Evolutionary conservation across 2,329 filamentous ascomycete species (phyloP).

Genomic region (Claviceps monticola): DNA sequence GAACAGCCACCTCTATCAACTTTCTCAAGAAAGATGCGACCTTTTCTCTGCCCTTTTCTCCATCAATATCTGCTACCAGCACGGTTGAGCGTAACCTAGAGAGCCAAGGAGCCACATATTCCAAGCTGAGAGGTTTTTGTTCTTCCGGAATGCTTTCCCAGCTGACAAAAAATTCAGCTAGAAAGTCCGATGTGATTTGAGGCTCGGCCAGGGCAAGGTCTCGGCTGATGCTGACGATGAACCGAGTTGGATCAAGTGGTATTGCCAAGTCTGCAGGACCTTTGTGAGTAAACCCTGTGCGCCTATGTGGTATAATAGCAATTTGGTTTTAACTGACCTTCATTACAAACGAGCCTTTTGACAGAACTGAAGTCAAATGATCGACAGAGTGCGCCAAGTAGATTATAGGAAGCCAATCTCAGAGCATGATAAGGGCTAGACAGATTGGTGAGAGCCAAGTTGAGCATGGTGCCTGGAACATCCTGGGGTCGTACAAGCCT

Average conservation of each 20-base stretch:
- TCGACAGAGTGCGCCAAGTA: slow-evolving; percentile 51
- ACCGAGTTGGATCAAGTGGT: slow-evolving; percentile 47
- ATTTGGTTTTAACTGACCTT: slow-evolving; percentile 29
- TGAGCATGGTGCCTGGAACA: slow-evolving; percentile 54
- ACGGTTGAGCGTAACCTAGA: slow-evolving; percentile 45
- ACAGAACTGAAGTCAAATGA: slow-evolving; percentile 54
- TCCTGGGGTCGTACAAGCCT: slow-evolving; percentile 55
- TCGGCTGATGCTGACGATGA: slow-evolving; percentile 52
- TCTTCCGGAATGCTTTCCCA: slow-evolving; percentile 58
- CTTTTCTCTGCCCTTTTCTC: slow-evolving; percentile 53
- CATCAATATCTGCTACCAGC: slow-evolving; percentile 43
- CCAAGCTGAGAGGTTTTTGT: slow-evolving; percentile 51
- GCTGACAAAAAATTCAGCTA: slow-evolving; percentile 60
- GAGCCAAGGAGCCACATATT: slow-evolving; percentile 59
- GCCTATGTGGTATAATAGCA: no score
- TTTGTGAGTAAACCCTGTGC: neutral
- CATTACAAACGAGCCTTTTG: slow-evolving; percentile 46
- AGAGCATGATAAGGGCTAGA: slow-evolving; percentile 46
- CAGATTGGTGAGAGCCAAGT: slow-evolving; percentile 53
- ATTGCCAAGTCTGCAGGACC: slow-evolving; percentile 40
- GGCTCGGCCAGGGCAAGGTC: slow-evolving; percentile 49
- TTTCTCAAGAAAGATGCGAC: slow-evolving; percentile 50
- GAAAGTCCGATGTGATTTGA: slow-evolving; percentile 52
- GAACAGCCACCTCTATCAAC: slow-evolving; percentile 49
- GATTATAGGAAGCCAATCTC: slow-evolving; percentile 51